Percentiles rank a stretch among this genome's conserved stretches.
Evolutionary conservation across 306 rosid species (phyloP).

Genomic region (Rosa multiflora): DNA sequence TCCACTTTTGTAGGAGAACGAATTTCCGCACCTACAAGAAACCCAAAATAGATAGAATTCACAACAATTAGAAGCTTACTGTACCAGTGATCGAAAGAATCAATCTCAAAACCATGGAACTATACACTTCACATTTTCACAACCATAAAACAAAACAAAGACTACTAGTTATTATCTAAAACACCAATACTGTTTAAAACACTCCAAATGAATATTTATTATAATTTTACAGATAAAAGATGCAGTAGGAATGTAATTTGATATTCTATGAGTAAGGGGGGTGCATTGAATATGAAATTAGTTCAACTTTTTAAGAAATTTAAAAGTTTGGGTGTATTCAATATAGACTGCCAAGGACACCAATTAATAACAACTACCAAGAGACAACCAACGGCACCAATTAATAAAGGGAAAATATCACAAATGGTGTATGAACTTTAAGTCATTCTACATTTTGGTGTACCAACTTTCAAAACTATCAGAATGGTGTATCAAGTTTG

Average conservation of each 20-base stretch:
- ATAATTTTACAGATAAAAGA: background rate
- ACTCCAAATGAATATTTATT: background rate
- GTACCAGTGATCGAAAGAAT: background rate
- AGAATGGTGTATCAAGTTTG: too few relatives aligned
- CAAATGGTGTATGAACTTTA: too few relatives aligned
- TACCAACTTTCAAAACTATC: too few relatives aligned
- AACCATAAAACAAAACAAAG: background rate
- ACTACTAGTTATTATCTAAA: too few relatives aligned
- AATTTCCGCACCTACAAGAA: background rate
- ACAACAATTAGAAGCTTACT: background rate
- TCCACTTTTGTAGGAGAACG: background rate
- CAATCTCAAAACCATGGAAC: background rate
- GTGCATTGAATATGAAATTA: too few relatives aligned
- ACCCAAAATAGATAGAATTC: background rate
- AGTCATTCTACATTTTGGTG: too few relatives aligned
- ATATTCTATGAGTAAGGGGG: background rate
- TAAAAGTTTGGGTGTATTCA: too few relatives aligned
- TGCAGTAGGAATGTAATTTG: background rate
- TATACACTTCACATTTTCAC: background rate
- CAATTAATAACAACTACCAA: background rate
- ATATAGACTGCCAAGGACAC: too few relatives aligned
- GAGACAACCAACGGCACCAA: background rate
- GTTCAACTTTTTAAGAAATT: too few relatives aligned
- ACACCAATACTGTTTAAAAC: background rate
- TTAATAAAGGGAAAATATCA: too few relatives aligned